A percentile compares a stretch with the other conserved stretches of the same genome.
These are phyloP conservation scores for Neofusicoccum umdonicola DNA, from an alignment of 2,329 filamentous ascomycete species.

Conservation along the genomic window DNA sequence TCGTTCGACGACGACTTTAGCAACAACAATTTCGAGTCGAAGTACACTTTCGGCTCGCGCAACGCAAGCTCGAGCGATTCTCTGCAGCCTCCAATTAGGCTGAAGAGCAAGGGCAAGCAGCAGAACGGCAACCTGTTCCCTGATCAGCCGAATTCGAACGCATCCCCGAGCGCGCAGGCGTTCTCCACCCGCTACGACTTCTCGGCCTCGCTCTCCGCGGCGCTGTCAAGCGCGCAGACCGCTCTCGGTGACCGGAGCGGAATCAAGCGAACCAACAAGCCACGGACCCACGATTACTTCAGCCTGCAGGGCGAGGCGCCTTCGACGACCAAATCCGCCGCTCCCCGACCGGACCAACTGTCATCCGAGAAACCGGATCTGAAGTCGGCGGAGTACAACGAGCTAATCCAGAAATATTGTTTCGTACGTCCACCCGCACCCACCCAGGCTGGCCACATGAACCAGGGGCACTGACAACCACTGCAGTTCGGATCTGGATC, in stretches of 20 bases:
- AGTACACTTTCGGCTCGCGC: conserved; percentile 45
- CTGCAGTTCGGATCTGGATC: conserved; percentile 53
- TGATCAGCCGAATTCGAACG: conserved; percentile 38
- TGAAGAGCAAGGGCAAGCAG: conserved; percentile 68
- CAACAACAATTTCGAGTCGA: conserved; percentile 50
- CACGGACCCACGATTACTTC: conserved; percentile 27
- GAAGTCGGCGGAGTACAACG: conserved; percentile 87
- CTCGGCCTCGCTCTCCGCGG: conserved; percentile 81
- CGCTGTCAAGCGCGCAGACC: conserved; percentile 72
- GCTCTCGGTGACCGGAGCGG: conserved; percentile 57
- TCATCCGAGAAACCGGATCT: conserved; percentile 66
- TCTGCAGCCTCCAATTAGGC: conserved; percentile 58
- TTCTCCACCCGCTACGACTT: conserved; percentile 97
- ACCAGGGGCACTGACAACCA: conserved; percentile 38
- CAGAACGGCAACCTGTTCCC: conserved; percentile 57
- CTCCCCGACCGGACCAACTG: conserved; percentile 53
- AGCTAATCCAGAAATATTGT: conserved; percentile 98
- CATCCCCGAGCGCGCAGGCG: conserved; percentile 58
- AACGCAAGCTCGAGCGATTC: conserved; percentile 57
- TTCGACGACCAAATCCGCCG: conserved; percentile 28
- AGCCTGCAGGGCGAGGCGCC: conserved; percentile 37
- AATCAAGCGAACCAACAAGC: conserved; percentile 32
- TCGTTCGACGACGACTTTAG: conserved; percentile 69
- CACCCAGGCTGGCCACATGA: conserved; percentile 32
- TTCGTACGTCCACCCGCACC: conserved; percentile 71